Evolutionary conservation across 1,139 yeast genomes (phyloP), one percentile per base, ranked within the genome.

Genomic region (Geotrichum klebahnii): DNA sequence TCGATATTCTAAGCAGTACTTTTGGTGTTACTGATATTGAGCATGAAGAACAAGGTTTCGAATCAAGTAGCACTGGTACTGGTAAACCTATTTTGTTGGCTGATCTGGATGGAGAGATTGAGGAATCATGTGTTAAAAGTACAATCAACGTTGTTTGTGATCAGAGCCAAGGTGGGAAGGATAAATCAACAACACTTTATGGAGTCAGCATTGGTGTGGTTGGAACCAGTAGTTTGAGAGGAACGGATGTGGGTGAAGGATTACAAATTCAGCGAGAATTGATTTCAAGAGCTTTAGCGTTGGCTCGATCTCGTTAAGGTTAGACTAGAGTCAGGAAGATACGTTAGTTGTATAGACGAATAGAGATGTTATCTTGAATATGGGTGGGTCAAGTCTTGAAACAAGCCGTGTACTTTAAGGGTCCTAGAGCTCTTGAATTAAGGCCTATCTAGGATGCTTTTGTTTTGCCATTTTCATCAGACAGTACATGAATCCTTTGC

Each of bases 41-140:
- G 3, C 72, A 67, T 32, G 67, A 68, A 2, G 54, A 59, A 6
- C 65, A 3, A 63, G 29, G 12, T 14, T 14, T 12, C 5, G 14
- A 29, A 33, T n/a, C 33, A 31, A 14, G 37, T n/a, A 6, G 37
- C 17, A 3, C 24, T 19, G 19, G 44, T 31, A 8, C 6, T 16
- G 34, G 39, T 14, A 41, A 45, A 29, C 44, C 44, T 5, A 71
- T 80, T 0, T 61, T 85, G 33, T 65, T 86, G 50, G 80, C 85
- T 1, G 95, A 85, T 60, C 62, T 85, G 42, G 90, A 84, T 64
- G 92, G 92, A 8, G 92, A 83, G 57, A 83, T 88, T 4, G 95
- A 86, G 64, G 90, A 85, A 62, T 62, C 71, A 6, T 68, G 75
- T 10, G 68, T 77, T 10, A 63, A 65, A 36, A 74, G 79, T 34